These are phyloP conservation scores for Emiliania huxleyi DNA, from an alignment of 78 protist species.

Conservation along the genomic window DNA sequence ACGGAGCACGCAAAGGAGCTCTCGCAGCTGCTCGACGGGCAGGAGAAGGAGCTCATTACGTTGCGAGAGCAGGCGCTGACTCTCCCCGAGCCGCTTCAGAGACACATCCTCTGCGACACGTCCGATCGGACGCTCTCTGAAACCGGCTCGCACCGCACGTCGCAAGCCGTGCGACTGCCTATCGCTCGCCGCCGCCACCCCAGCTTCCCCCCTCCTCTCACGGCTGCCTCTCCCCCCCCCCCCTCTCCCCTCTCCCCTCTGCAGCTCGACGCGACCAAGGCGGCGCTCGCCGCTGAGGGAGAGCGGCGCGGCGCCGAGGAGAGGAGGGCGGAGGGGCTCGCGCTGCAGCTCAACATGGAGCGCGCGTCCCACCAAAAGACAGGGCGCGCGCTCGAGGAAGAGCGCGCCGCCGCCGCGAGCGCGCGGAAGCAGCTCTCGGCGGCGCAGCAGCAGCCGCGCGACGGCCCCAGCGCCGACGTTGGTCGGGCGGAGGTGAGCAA, in stretches of 20 bases:
- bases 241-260: too few species aligned
- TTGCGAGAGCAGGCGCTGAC: too few species aligned
- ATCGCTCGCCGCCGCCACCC: neutral
- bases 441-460: neutral
- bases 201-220: too few species aligned
- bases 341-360: neutral
- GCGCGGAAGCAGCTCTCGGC: neutral
- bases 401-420: neutral
- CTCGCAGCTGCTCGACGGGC: neutral
- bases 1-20: neutral
- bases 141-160: too few species aligned
- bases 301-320: neutral
- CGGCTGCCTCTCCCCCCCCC: too few species aligned
- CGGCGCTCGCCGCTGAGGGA: neutral
- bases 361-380: neutral
- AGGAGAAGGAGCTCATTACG: neutral
- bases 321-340: neutral
- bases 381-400: neutral
- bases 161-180: too few species aligned
- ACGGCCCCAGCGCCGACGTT: neutral
- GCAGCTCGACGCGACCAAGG: neutral
- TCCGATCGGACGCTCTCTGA: too few species aligned
- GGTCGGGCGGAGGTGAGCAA: neutral
- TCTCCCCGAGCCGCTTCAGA: too few species aligned
- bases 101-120: too few species aligned